Percentiles rank a stretch among this genome's conserved stretches.
These are phyloP conservation scores for Tricholoma saponaceum DNA, from an alignment of 768 basidiomycete genomes.

Conservation along the genomic window DNA sequence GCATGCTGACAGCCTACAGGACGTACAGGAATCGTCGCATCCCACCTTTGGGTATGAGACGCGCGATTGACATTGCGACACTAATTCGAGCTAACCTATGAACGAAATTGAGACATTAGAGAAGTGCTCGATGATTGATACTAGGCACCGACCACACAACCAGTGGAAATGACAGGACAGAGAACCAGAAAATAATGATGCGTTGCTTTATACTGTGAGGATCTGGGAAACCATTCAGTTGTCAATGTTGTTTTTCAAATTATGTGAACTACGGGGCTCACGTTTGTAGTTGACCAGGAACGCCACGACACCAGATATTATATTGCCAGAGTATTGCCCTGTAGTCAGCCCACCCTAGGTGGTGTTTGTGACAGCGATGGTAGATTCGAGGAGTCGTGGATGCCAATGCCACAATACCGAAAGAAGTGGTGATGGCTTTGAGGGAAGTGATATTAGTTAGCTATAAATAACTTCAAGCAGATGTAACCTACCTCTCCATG, in stretches of 20 bases:
- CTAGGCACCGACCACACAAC: slow-evolving; percentile 11
- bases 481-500: background rate
- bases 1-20: slow-evolving; percentile 3
- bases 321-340: slow-evolving; percentile 10
- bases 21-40: slow-evolving; percentile 3
- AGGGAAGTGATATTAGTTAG: background rate
- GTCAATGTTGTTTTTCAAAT: too few relatives aligned
- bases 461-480: background rate
- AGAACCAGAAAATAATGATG: slow-evolving; percentile 13
- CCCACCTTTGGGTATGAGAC: slow-evolving; percentile 5
- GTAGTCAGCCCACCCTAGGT: slow-evolving; percentile 21
- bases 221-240: background rate
- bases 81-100: slow-evolving; percentile 14
- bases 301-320: slow-evolving; percentile 2
- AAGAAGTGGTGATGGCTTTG: slow-evolving; percentile 6
- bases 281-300: slow-evolving; percentile 8
- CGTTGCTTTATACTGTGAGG: slow-evolving; percentile 1
- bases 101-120: background rate
- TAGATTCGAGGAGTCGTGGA: slow-evolving; percentile 14
- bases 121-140: background rate
- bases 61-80: slow-evolving; percentile 16
- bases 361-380: slow-evolving; percentile 13
- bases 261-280: background rate
- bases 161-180: background rate
- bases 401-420: slow-evolving; percentile 11